A percentile compares a stretch with the other conserved stretches of the same genome.
Conservation (phyloP, 1,284 basidiomycete genomes). For the Apiotrichum domesticum region DNA sequence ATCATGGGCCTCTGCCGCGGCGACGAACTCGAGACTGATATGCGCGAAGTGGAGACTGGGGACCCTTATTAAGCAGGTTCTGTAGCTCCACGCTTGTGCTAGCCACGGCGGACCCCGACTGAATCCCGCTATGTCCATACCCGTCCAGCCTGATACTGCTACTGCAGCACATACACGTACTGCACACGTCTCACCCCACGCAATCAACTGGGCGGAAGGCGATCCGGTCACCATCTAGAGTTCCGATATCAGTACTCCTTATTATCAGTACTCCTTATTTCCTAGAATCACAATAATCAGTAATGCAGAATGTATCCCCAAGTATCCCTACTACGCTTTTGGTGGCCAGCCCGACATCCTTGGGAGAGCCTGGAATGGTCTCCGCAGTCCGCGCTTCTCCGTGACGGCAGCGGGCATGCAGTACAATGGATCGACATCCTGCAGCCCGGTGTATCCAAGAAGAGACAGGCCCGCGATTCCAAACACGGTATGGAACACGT, state of each 20-base stretch:
- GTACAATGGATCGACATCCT: constrained; percentile 86
- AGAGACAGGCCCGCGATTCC: constrained; percentile 86
- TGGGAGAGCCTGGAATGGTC: constrained; percentile 33
- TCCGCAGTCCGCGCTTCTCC: constrained; percentile 56
- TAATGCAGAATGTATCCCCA: background rate
- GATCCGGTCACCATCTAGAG: too few species aligned
- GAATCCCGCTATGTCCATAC: too few species aligned
- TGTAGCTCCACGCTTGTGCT: too few species aligned
- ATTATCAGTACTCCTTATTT: too few species aligned
- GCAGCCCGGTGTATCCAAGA: constrained; percentile 76
- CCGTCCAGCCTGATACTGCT: too few species aligned
- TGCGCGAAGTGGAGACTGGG: background rate
- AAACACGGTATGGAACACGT: constrained; percentile 94
- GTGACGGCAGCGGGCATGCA: constrained; percentile 85
- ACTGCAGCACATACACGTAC: too few species aligned
- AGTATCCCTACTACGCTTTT: background rate
- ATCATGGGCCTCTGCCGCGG: background rate
- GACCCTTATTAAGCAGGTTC: too few species aligned
- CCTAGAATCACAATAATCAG: too few species aligned
- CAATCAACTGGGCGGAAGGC: too few species aligned
- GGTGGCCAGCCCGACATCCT: background rate
- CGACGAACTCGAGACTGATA: background rate
- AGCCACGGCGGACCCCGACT: too few species aligned
- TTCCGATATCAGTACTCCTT: too few species aligned
- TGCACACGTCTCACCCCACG: too few species aligned